Evolutionary conservation across 2,329 filamentous ascomycete genomes (phyloP), one percentile per base, ranked within the genome.

Genomic region (Alternaria sp.): DNA sequence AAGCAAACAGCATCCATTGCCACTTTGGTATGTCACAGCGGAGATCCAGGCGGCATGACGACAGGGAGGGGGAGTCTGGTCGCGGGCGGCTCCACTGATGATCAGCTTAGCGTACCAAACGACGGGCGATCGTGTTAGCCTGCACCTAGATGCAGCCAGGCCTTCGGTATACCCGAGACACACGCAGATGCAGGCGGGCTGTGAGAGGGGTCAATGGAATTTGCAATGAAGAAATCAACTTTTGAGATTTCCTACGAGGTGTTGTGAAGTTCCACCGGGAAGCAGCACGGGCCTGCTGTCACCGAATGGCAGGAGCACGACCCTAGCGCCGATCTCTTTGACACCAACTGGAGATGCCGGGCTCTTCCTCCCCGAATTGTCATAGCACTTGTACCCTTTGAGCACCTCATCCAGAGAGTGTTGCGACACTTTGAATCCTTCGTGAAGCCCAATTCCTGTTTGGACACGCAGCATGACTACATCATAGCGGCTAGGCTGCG

Each of bases 1-100:
- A 47, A 45, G 54, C 56, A 59, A 44, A 49, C 10, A 26, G 19
- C 32, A 25, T 11, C 23, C 26, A 49, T 44, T 36, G 44, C 49
- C 50, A 44, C 44, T 44, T 47, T 25, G 50, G 51, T 28, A 58
- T 57, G 57, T 63, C 40, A 54, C 55, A 45, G 60, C 57, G 66
- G 61, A 59, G 65, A 66, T 54, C 54, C 52, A 36, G 46, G 52
- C 62, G 66, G 62, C 59, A 73, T 74, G 72, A 73, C 72, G 72
- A 74, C 63, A 65, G 65, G 52, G 61, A 64, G 54, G 65, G 60
- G 54, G 30, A 28, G 40, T 36, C 23, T 59, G 43, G 54, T 61
- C 30, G 59, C 58, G 50, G 65, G 51, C 52, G 63, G 64, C 62
- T 70, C 69, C 69, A 64, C 67, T 69, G 59, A 46, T 60, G 65